phyloP scores from a whole-genome alignment of 2,329 filamentous ascomycete species.

The Epichloe baconii region DNA sequence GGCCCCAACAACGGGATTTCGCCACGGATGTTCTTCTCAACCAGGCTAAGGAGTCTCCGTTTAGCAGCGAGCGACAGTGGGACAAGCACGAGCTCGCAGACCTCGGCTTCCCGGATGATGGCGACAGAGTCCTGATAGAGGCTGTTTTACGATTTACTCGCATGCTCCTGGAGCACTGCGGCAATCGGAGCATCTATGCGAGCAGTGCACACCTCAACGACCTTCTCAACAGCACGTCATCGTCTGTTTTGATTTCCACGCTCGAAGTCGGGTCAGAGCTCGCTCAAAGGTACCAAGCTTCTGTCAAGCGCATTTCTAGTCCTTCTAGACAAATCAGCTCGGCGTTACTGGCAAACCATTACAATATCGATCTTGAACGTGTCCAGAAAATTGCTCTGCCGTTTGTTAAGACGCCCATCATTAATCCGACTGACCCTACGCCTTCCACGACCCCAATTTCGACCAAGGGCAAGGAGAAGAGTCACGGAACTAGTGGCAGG shows the following conservation, averaged over 20 bases:
- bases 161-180: constrained; percentile 84
- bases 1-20: constrained; percentile 71
- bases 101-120: constrained; percentile 57
- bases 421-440: constrained; percentile 37
- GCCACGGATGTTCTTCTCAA: constrained; percentile 50
- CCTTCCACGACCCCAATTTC: constrained; percentile 41
- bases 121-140: constrained; percentile 70
- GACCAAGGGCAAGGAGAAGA: constrained; percentile 69
- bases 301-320: constrained; percentile 62
- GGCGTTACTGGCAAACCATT: constrained; percentile 72
- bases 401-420: constrained; percentile 59
- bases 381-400: constrained; percentile 73
- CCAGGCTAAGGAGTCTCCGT: constrained; percentile 36
- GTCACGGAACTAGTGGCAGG: constrained; percentile 25
- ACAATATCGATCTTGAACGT: constrained; percentile 64
- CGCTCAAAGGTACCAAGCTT: constrained; percentile 84
- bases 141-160: constrained; percentile 73
- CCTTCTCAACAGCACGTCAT: constrained; percentile 74
- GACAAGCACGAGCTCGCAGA: constrained; percentile 33
- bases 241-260: constrained; percentile 63
- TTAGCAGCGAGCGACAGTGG: constrained; percentile 35
- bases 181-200: constrained; percentile 89
- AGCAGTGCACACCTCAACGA: constrained; percentile 85
- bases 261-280: constrained; percentile 74
- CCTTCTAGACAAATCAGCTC: constrained; percentile 54